Evolutionary conservation across 768 basidiomycete species (phyloP).

Genomic region (Termitomyces sp.): DNA sequence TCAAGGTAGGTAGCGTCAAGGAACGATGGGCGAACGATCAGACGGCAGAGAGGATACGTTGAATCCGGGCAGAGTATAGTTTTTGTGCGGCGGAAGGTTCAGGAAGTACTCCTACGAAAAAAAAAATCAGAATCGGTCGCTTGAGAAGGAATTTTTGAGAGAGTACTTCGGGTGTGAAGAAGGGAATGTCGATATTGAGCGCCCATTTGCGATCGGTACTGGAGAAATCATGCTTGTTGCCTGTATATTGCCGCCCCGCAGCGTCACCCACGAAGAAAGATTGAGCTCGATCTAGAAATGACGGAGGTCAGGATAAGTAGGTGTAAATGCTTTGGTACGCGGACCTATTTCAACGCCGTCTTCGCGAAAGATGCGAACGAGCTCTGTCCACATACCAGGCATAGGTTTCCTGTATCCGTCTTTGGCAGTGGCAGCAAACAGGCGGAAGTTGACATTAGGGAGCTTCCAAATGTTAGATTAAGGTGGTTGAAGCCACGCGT

Average conservation of each 20-base stretch:
- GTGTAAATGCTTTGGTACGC: slow-evolving; percentile 9
- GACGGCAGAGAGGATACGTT: slow-evolving; percentile 41
- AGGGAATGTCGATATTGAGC: slow-evolving; percentile 64
- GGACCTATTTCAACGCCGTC: slow-evolving; percentile 63
- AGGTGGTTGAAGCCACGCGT: background rate
- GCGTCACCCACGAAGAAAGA: slow-evolving; percentile 90
- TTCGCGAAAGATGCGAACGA: slow-evolving; percentile 55
- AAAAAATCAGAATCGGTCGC: background rate
- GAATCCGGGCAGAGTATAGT: slow-evolving; percentile 60
- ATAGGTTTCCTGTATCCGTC: slow-evolving; percentile 85
- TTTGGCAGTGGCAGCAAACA: slow-evolving; percentile 71
- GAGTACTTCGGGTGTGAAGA: slow-evolving; percentile 79
- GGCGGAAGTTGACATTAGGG: slow-evolving; percentile 65
- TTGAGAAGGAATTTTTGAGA: background rate
- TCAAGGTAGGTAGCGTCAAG: background rate
- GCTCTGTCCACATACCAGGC: slow-evolving; percentile 78
- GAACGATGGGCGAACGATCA: slow-evolving; percentile 21
- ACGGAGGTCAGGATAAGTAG: slow-evolving; percentile 11
- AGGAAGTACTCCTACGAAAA: slow-evolving; percentile 73
- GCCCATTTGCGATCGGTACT: slow-evolving; percentile 87
- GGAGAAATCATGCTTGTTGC: slow-evolving; percentile 57
- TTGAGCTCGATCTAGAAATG: slow-evolving; percentile 45
- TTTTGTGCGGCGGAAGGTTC: slow-evolving; percentile 35
- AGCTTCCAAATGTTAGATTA: slow-evolving; percentile 37
- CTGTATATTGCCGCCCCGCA: slow-evolving; percentile 60